Evolutionary conservation across 1,139 yeast genomes (phyloP), one percentile per base, ranked within the genome.

Genomic region (Zygosaccharomyces sapae): DNA sequence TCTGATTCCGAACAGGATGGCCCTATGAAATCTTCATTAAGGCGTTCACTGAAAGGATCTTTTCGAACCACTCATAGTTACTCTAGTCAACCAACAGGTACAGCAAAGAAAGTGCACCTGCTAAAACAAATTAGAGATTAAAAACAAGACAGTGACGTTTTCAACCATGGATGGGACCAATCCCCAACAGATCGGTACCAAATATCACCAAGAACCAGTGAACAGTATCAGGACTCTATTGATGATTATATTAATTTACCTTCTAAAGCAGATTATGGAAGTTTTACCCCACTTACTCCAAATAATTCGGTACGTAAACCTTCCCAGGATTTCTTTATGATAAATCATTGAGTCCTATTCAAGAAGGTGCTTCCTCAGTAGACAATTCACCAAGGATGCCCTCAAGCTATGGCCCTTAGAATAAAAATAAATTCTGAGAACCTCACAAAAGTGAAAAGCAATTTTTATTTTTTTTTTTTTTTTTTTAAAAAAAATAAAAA

Each of bases 121-220:
- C 59, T 13, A 67, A 71, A 77, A 75, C 52, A 79, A 74, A 53
- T 70, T 79, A 27, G 77, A 77, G 52, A 72, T 78, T 0, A 62
- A 67, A n/a, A 73, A 71, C 46, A 80, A 76, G 55, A 80, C 83
- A 0, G 83, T 80, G 0, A 81, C 86, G 0, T 73, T 44, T 80
- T 79, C 55, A 73, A 64, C 4, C 50, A 55, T 37, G 35, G 48
- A 8, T 48, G 53, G 49, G 46, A 36, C 12, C 45, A 41, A 8
- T 29, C 44, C 18, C 33, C 43, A 7, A 22, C 44, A 19, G 51
- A 49, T 25, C 38, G 39, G 30, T 13, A 24, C 20, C 52, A 46
- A 31, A 33, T 24, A 38, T 44, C 46, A n/a, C 49, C 47, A 34
- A 40, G 41, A 31, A 22, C 24, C 31, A 10, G 19, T 35, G 43